Evolutionary conservation across 225 moss, liverwort and hornwort species (phyloP).

Genomic region (Physcomitrellopsis africana): DNA sequence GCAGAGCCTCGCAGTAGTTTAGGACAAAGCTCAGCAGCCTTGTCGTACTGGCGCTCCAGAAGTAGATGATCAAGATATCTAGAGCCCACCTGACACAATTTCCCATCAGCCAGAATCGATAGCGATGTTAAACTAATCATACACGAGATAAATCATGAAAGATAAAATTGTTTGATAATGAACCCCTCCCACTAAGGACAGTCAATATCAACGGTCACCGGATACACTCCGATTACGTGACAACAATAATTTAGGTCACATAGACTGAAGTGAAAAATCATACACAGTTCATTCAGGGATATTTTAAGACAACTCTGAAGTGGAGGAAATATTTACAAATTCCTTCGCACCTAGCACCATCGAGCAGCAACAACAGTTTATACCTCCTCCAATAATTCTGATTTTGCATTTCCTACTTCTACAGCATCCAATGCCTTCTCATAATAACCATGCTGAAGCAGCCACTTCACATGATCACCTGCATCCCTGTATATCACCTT

Average conservation of each 20-base stretch:
- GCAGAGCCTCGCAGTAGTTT: conserved; percentile 96
- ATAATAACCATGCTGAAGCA: conserved; percentile 83
- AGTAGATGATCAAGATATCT: conserved; percentile 95
- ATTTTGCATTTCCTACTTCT: conserved; percentile 89
- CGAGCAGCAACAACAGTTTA: conserved; percentile 2
- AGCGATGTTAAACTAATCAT: background rate
- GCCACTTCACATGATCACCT: conserved; percentile 97
- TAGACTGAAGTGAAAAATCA: no score
- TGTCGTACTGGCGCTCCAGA: conserved; percentile 93
- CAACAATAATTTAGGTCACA: no score
- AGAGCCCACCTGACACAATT: conserved; percentile 80
- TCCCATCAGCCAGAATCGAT: conserved; percentile 26
- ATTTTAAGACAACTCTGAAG: no score
- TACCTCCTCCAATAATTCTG: conserved; percentile 98
- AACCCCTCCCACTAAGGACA: no score
- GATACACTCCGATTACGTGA: conserved; percentile 12
- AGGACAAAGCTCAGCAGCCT: conserved; percentile 93
- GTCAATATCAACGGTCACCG: background rate
- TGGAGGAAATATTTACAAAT: no score
- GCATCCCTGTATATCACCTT: conserved; percentile 69
- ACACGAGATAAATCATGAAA: conserved; percentile 11
- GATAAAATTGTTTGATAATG: conserved; percentile 12
- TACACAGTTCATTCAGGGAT: no score
- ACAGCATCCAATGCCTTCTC: conserved; percentile 94
- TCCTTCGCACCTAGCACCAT: conserved; percentile 17